A percentile compares a stretch with the other conserved stretches of the same genome.
phyloP scores from a whole-genome alignment of 2,329 filamentous ascomycete species.

The Zasmidium angulare region DNA sequence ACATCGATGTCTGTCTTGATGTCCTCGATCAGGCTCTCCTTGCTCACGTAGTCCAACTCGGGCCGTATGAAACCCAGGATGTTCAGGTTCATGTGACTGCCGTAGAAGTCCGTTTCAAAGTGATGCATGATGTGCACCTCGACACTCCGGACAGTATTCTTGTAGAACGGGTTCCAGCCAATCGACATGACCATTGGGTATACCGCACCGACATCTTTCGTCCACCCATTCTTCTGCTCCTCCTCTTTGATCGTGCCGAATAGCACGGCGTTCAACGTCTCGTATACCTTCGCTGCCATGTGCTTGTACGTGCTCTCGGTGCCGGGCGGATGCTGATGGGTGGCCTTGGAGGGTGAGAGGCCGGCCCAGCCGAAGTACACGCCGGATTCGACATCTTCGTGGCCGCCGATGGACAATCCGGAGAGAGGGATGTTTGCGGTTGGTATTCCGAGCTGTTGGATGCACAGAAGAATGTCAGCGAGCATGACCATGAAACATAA shows the following conservation, averaged over 20 bases:
- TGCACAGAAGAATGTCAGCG: constrained; percentile 14
- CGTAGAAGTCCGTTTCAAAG: constrained; percentile 84
- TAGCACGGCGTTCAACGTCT: constrained; percentile 17
- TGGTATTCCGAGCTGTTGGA: constrained; percentile 78
- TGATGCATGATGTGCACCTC: constrained; percentile 65
- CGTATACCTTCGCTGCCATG: constrained; percentile 21
- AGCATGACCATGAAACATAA: constrained; percentile 9
- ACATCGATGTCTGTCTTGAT: constrained; percentile 88
- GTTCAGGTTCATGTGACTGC: constrained; percentile 71
- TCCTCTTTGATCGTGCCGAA: constrained; percentile 10
- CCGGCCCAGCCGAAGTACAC: constrained; percentile 94
- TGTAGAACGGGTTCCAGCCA: constrained; percentile 97
- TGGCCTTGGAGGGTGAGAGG: constrained; percentile 46
- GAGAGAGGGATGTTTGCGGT: constrained; percentile 81
- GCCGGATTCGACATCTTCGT: constrained; percentile 66
- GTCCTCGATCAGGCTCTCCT: constrained; percentile 82
- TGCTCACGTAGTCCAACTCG: constrained; percentile 81
- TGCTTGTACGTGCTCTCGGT: constrained; percentile 26
- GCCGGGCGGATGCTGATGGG: constrained; percentile 22
- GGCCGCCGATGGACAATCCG: constrained; percentile 68
- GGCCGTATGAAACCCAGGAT: constrained; percentile 86
- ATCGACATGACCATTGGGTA: constrained; percentile 92
- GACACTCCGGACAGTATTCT: constrained; percentile 80
- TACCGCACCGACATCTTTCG: constrained; percentile 42
- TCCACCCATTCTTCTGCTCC: constrained; percentile 4